Base-by-base conservation (phyloP, 148 eudicot species). In the Fagopyrum esculentum region DNA sequence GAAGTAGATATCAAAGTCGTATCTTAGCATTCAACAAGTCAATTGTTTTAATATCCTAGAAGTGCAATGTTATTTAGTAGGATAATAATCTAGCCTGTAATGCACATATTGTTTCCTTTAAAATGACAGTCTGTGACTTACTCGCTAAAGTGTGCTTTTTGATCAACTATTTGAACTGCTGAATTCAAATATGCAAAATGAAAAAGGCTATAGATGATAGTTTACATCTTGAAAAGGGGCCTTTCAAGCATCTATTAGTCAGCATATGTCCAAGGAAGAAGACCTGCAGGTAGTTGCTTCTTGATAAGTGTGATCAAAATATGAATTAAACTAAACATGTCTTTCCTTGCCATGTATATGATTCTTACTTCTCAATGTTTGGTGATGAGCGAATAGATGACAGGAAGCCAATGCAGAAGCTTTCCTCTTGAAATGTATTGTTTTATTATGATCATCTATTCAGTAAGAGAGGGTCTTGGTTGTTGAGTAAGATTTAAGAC, bases 211-310 rank as follows among this genome's bases (percentile, higher is more conserved):
- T 80, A 83, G 88, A 73, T 84, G 96, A 82, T 96, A 91, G 82
- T 75, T 94, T 82, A 97, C 98, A 49, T 94, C 93, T 74, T 87
- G 98, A 77, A 90, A 96, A 5, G 91, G 96, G 57, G 98, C 96
- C 46, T 92, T 94, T 76, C 90, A 87, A 81, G 91, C 98, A 74
- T 91, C 97, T 77, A 89, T 94, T 76, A 86, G 88, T 82, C 97
- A 94, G 83, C 98, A 94, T 83, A 91, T 94, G 98, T 90, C 96
- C 73, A 94, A 91, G 89, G 97, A 94, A 80, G 98, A 94, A 81
- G 91, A 94, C n/a, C n/a, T n/a, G 78, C 97, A 94, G 96, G 97
- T 91, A 75, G 59, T 16, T 75, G 48, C 43, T 4, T 40, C 15
- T 9, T 45, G 35, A 45, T 45, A 45, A 59, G 52, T 57, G 1